Percentiles rank a stretch among this genome's conserved stretches.
phyloP scores from a whole-genome alignment of 2,329 filamentous ascomycete species.

The Colletotrichum phormii region DNA sequence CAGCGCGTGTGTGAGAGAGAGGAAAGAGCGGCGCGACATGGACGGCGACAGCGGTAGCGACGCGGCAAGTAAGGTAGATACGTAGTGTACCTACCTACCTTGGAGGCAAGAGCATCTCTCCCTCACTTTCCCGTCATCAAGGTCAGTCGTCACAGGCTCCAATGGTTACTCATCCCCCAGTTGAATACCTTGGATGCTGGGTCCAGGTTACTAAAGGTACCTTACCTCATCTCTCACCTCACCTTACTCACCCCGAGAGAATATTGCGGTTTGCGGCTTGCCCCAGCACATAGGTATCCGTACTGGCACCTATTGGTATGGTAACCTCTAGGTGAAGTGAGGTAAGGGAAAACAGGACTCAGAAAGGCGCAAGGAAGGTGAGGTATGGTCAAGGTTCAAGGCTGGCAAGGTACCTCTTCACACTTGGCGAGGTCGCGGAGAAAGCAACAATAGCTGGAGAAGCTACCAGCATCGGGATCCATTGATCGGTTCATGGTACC shows the following conservation, averaged over 20 bases:
- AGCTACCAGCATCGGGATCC: conserved; percentile 20
- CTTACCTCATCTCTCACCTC: neutral
- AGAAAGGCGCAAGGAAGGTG: conserved; percentile 25
- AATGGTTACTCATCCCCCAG: neutral
- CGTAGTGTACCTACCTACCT: too few relatives aligned
- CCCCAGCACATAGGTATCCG: neutral
- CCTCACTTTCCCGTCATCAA: neutral
- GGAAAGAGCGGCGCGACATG: conserved; percentile 25
- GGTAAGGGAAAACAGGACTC: conserved; percentile 16
- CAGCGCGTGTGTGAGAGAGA: conserved; percentile 16
- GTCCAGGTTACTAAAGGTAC: neutral
- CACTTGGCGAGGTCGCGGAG: conserved; percentile 33
- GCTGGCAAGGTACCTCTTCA: conserved; percentile 21
- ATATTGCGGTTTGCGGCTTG: neutral
- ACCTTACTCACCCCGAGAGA: neutral
- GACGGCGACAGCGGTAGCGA: conserved; percentile 22
- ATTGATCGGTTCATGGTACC: conserved; percentile 31
- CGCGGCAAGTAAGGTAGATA: conserved; percentile 8
- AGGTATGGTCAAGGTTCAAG: conserved; percentile 25
- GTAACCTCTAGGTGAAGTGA: neutral
- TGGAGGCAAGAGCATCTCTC: neutral
- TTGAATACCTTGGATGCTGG: neutral
- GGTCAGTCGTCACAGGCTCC: neutral
- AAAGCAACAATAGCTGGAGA: conserved; percentile 36
- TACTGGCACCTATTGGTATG: neutral